phyloP scores from a whole-genome alignment of 441 rosid species.

The Adansonia rubrostipa region DNA sequence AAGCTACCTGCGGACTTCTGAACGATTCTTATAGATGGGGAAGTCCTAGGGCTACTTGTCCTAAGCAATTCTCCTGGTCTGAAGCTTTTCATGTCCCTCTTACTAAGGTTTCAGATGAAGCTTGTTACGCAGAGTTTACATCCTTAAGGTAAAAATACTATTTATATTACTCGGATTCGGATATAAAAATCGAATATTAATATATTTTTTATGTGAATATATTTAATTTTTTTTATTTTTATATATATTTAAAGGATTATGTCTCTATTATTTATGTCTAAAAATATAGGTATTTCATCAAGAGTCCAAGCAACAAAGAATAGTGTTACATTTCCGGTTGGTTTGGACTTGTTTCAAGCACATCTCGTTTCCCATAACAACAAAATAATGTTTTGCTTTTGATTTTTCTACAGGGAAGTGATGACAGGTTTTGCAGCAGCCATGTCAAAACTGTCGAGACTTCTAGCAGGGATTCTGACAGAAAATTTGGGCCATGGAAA shows the following conservation, averaged over 20 bases:
- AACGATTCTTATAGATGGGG: constrained; percentile 74
- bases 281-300: no score
- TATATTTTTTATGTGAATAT: no score
- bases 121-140: constrained; percentile 52
- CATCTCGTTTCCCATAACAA: neutral
- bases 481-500: constrained; percentile 44
- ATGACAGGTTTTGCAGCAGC: constrained; percentile 55
- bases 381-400: neutral
- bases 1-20: constrained; percentile 45
- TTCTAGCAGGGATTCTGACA: constrained; percentile 52
- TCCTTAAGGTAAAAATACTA: constrained; percentile 45
- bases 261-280: no score
- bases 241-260: no score
- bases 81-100: constrained; percentile 75
- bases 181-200: no score
- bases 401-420: constrained; percentile 41
- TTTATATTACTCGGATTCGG: no score
- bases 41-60: constrained; percentile 48
- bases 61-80: constrained; percentile 64
- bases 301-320: no score
- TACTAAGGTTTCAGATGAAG: constrained; percentile 44
- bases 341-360: neutral
- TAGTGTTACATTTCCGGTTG: neutral
- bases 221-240: no score
- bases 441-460: constrained; percentile 58